Conservation (phyloP, 225 moss, liverwort and hornwort genomes). For the Polytrichum commune region DNA sequence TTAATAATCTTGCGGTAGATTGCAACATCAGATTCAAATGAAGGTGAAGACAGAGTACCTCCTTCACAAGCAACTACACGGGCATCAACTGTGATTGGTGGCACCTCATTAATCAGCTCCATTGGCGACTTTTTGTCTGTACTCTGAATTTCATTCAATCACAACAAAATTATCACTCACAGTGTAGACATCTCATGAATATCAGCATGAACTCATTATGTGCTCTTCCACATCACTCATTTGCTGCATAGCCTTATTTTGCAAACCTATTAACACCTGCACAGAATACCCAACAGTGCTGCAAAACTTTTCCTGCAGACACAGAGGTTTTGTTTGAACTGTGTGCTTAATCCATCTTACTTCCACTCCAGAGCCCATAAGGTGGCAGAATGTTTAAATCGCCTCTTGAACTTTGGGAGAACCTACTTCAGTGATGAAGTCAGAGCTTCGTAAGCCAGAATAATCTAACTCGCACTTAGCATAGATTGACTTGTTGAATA, state of each 20-base stretch:
- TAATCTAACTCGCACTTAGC: no score
- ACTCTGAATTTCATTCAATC: constrained; percentile 24
- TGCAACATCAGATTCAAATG: background rate
- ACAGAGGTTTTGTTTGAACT: no score
- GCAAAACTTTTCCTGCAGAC: background rate
- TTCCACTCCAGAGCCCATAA: no score
- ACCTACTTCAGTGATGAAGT: no score
- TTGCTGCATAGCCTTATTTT: no score
- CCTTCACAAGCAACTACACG: constrained; percentile 87
- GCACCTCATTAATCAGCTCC: constrained; percentile 74
- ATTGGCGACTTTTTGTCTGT: constrained; percentile 57
- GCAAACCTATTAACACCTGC: background rate
- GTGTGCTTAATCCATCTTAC: no score
- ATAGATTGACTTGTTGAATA: no score
- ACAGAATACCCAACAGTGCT: background rate
- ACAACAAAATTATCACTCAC: constrained; percentile 3
- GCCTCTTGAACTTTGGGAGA: no score
- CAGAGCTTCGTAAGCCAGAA: no score
- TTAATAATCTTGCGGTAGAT: background rate
- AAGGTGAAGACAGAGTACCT: constrained; percentile 16
- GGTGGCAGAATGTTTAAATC: no score
- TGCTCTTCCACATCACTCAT: no score
- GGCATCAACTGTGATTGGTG: constrained; percentile 66
- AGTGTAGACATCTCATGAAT: background rate
- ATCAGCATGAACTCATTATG: background rate